A percentile compares a stretch with the other conserved stretches of the same genome.
Conservation (phyloP, 805 yeast genomes). For the Sugiyamaella smithiae region DNA sequence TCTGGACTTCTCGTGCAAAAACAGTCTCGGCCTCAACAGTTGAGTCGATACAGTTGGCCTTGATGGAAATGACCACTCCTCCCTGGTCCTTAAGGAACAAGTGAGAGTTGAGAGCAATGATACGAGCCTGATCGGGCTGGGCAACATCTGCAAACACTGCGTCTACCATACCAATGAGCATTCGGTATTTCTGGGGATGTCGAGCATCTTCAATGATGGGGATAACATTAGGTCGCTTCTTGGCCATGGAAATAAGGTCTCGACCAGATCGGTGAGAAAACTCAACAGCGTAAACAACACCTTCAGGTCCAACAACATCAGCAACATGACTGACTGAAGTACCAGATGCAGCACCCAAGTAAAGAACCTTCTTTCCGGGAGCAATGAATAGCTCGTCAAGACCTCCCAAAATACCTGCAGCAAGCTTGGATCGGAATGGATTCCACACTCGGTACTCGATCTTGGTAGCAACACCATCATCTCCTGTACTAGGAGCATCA, state of each 20-base stretch:
- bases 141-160: conserved; percentile 99
- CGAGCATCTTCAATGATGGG: conserved; percentile 99
- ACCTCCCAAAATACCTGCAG: conserved; percentile 99
- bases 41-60: conserved; percentile 99
- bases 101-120: conserved; percentile 96
- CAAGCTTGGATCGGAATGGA: conserved; percentile 99
- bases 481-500: conserved; percentile 68
- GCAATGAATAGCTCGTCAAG: conserved; percentile 94
- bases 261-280: conserved; percentile 99
- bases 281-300: conserved; percentile 97
- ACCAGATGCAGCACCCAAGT: conserved; percentile 99
- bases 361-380: conserved; percentile 96
- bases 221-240: conserved; percentile 98
- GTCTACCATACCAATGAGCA: conserved; percentile 98
- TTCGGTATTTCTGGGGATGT: conserved; percentile 99
- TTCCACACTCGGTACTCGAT: conserved; percentile 99
- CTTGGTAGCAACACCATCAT: conserved; percentile 66
- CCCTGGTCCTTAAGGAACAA: conserved; percentile 98
- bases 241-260: conserved; percentile 98
- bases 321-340: conserved; percentile 98
- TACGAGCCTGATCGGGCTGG: conserved; percentile 99
- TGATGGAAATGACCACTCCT: conserved; percentile 97
- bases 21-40: conserved; percentile 99
- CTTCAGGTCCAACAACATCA: conserved; percentile 98
- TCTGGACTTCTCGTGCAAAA: conserved; percentile 98